A percentile compares a stretch with the other conserved stretches of the same genome.
These are phyloP conservation scores for Sphagnum contortum DNA, from an alignment of 225 moss, liverwort and hornwort species.

Conservation along the genomic window DNA sequence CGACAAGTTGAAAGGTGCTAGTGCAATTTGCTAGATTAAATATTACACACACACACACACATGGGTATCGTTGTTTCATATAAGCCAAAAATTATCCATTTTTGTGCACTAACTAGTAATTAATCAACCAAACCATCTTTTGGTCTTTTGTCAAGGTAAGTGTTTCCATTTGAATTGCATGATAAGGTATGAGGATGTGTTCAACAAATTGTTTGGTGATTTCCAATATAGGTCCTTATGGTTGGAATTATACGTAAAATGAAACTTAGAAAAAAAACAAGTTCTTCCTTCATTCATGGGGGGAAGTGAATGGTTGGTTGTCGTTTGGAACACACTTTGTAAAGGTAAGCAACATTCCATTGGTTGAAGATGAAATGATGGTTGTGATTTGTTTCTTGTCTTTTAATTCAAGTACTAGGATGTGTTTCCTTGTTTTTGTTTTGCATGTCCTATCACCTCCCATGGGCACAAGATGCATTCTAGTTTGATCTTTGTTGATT, in stretches of 20 bases:
- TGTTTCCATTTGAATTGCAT: not conserved
- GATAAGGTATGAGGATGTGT: not conserved
- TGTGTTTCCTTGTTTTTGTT: not conserved
- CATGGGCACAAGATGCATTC: not conserved
- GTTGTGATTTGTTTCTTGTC: not conserved
- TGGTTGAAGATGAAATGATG: not conserved
- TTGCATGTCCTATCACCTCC: not conserved
- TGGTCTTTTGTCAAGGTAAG: not conserved
- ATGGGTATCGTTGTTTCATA: not conserved
- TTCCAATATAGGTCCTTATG: not conserved
- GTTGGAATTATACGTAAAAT: not conserved
- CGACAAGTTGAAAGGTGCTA: not conserved
- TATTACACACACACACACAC: not conserved
- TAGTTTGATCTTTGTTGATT: slow-evolving; percentile 2
- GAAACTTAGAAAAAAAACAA: not conserved
- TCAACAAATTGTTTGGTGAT: not conserved
- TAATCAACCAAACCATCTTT: not conserved
- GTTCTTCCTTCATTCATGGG: too few relatives aligned
- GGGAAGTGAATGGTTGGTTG: not conserved
- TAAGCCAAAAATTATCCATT: not conserved
- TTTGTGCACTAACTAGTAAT: not conserved
- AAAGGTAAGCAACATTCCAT: not conserved
- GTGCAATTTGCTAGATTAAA: not conserved
- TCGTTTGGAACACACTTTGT: not conserved
- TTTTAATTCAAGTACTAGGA: not conserved